These are phyloP conservation scores for Penicillium robsamsonii DNA, from an alignment of 495 filamentous ascomycete species.

Conservation along the genomic window DNA sequence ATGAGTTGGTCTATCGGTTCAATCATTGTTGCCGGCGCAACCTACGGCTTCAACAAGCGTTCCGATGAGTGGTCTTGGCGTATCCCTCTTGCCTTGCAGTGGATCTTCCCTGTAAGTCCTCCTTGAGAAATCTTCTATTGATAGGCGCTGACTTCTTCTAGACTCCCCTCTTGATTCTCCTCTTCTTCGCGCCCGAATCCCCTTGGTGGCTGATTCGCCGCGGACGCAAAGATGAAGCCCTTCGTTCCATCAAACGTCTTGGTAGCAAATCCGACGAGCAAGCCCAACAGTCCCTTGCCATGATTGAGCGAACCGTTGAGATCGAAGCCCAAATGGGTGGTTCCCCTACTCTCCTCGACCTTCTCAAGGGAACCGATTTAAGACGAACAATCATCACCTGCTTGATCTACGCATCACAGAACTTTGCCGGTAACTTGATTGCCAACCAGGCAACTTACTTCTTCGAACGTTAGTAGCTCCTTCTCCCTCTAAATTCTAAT, in stretches of 20 bases:
- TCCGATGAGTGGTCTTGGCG: slow-evolving; percentile 56
- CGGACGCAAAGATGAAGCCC: slow-evolving; percentile 62
- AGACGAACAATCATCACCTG: slow-evolving; percentile 66
- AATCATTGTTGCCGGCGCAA: slow-evolving; percentile 64
- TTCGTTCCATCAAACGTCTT: slow-evolving; percentile 59
- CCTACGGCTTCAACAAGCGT: slow-evolving; percentile 54
- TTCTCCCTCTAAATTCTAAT: not conserved
- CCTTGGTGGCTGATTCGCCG: slow-evolving; percentile 58
- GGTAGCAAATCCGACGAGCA: slow-evolving; percentile 55
- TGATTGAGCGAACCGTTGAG: slow-evolving; percentile 71
- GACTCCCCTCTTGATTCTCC: slow-evolving; percentile 61
- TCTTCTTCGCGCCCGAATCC: slow-evolving; percentile 63
- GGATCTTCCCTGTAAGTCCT: slow-evolving; percentile 64
- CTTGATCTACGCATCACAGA: slow-evolving; percentile 49
- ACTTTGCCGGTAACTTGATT: slow-evolving; percentile 35
- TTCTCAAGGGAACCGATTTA: slow-evolving; percentile 65
- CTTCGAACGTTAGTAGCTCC: slow-evolving; percentile 25
- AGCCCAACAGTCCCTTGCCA: slow-evolving; percentile 62
- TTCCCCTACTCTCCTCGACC: slow-evolving; percentile 58
- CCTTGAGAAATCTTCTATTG: not conserved
- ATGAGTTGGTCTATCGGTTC: slow-evolving; percentile 72
- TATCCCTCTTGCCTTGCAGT: slow-evolving; percentile 65
- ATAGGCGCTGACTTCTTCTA: slow-evolving; percentile 4
- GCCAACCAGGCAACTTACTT: slow-evolving; percentile 30
- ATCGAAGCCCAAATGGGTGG: slow-evolving; percentile 60